These are phyloP conservation scores for Aureobasidium zeae DNA, from an alignment of 2,329 filamentous ascomycete species.

Conservation along the genomic window DNA sequence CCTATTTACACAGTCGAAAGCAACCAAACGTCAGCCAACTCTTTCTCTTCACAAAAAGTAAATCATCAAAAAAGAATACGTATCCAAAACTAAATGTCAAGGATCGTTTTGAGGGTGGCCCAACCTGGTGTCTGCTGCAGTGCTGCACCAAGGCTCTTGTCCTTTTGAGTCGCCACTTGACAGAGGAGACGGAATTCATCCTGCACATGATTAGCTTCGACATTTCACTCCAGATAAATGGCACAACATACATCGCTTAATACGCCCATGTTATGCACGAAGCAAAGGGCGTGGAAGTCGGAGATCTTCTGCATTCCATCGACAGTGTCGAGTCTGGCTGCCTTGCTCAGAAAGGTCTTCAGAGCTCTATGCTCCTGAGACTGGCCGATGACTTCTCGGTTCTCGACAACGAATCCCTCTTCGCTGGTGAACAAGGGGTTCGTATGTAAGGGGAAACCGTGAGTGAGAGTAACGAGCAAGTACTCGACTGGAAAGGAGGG, in stretches of 20 bases:
- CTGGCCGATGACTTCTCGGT: slow-evolving; percentile 77
- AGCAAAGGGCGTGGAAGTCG: slow-evolving; percentile 91
- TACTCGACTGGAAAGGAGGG: slow-evolving; percentile 96
- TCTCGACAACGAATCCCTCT: slow-evolving; percentile 77
- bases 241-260: slow-evolving; percentile 62
- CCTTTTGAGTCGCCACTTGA: slow-evolving; percentile 71
- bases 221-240: not conserved
- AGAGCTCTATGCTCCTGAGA: slow-evolving; percentile 65
- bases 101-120: slow-evolving; percentile 88
- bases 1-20: slow-evolving; percentile 22
- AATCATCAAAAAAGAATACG: slow-evolving; percentile 21
- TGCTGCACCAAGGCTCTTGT: slow-evolving; percentile 70
- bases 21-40: slow-evolving; percentile 19
- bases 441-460: slow-evolving; percentile 80
- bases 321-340: slow-evolving; percentile 48
- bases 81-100: slow-evolving; percentile 38
- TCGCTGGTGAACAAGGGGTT: slow-evolving; percentile 62
- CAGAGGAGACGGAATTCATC: slow-evolving; percentile 82
- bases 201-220: slow-evolving; percentile 41
- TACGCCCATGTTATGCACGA: slow-evolving; percentile 69
- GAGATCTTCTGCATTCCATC: slow-evolving; percentile 63
- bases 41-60: slow-evolving; percentile 16
- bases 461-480: slow-evolving; percentile 86
- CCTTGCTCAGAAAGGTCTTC: slow-evolving; percentile 58
- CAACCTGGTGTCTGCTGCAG: slow-evolving; percentile 82